phyloP scores from a whole-genome alignment of 2,329 filamentous ascomycete species.

The Fusarium abutilonis region DNA sequence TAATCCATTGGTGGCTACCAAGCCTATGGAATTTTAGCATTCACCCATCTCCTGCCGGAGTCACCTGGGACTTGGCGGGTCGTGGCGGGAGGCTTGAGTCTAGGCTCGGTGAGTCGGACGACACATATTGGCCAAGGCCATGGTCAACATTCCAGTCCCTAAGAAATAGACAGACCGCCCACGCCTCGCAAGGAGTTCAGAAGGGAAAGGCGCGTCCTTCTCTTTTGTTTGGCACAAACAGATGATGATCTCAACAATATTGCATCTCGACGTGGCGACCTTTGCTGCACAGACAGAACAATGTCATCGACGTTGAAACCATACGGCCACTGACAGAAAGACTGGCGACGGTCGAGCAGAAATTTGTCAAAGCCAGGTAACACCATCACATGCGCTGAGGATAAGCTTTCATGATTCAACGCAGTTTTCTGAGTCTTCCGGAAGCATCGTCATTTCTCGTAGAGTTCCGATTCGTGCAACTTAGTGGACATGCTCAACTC shows the following conservation, averaged over 20 bases:
- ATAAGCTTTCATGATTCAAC: slow-evolving; percentile 10
- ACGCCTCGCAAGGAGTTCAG: slow-evolving; percentile 13
- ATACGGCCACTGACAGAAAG: slow-evolving; percentile 28
- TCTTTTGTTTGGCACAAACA: slow-evolving; percentile 2
- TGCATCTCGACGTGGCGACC: slow-evolving; percentile 9
- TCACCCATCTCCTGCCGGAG: slow-evolving; percentile 25
- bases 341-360: background rate
- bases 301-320: slow-evolving; percentile 28
- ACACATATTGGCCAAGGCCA: slow-evolving; percentile 27
- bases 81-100: slow-evolving; percentile 46
- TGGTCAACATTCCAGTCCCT: slow-evolving; percentile 41
- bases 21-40: slow-evolving; percentile 30
- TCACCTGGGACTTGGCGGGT: slow-evolving; percentile 34
- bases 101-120: slow-evolving; percentile 37
- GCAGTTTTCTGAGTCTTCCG: slow-evolving; percentile 12
- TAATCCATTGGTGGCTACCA: slow-evolving; percentile 30
- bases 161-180: slow-evolving; percentile 16
- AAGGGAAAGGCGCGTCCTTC: slow-evolving; percentile 5
- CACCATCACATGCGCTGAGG: slow-evolving; percentile 12
- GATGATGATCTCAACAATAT: slow-evolving; percentile 8
- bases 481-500: slow-evolving; percentile 22
- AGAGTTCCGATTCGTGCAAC: slow-evolving; percentile 30
- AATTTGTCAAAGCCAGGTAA: slow-evolving; percentile 6
- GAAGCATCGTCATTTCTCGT: slow-evolving; percentile 23
- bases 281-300: slow-evolving; percentile 8